These are phyloP conservation scores for Hymenoscyphus occultus DNA, from an alignment of 2,329 filamentous ascomycete species.

Conservation along the genomic window DNA sequence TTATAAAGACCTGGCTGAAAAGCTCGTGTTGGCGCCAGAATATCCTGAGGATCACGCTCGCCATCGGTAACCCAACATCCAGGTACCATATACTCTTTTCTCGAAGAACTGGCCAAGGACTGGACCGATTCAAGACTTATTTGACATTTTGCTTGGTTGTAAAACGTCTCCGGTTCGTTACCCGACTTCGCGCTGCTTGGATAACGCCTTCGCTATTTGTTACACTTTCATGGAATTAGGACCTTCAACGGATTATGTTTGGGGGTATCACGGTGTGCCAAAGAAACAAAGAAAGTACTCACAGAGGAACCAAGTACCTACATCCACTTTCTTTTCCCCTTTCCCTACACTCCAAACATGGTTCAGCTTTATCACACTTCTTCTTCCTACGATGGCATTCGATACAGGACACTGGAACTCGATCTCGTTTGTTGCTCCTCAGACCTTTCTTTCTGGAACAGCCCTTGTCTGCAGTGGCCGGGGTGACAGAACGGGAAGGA, in stretches of 20 bases:
- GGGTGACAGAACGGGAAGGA: slow-evolving; percentile 1
- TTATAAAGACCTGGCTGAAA: neutral
- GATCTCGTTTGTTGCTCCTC: neutral
- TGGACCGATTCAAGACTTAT: slow-evolving; percentile 9
- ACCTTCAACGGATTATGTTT: neutral
- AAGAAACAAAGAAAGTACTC: slow-evolving; percentile 10
- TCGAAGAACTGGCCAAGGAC: neutral
- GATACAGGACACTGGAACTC: slow-evolving; percentile 4
- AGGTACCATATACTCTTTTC: neutral
- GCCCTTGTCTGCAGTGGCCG: neutral
- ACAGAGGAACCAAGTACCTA: slow-evolving; percentile 21
- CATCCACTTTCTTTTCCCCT: slow-evolving; percentile 23
- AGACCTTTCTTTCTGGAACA: neutral
- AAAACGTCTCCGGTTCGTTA: slow-evolving; percentile 7
- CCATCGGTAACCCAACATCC: neutral
- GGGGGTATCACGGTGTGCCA: too few relatives aligned
- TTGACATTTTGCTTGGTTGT: slow-evolving; percentile 9
- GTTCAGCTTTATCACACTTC: slow-evolving; percentile 24
- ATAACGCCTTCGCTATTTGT: slow-evolving; percentile 13
- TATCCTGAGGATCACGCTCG: neutral
- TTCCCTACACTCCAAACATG: slow-evolving; percentile 25
- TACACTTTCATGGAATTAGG: neutral
- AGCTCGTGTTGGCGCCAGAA: neutral
- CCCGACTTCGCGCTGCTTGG: slow-evolving; percentile 7
- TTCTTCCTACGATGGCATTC: slow-evolving; percentile 29